Evolutionary conservation across 805 yeast species (phyloP), one percentile per base, ranked within the genome.

Genomic region (Dipodascopsis uninucleata): DNA sequence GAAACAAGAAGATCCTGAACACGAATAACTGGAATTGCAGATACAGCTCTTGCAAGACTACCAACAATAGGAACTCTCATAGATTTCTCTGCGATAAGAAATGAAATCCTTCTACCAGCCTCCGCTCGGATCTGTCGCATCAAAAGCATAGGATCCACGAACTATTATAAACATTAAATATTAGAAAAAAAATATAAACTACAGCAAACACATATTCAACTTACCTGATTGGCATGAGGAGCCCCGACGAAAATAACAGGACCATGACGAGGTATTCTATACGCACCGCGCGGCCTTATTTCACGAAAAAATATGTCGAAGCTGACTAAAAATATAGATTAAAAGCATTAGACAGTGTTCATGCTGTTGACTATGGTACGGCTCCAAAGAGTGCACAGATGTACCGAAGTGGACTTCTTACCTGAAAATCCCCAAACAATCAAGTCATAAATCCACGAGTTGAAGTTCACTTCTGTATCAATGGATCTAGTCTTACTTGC

Each of bases 241-340:
- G 96, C 98, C 8, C 93, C 94, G 28, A 93, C 97, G 52, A 93
- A 82, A 43, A 90, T 82, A 6, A 88, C 81, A 0, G 97, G 90
- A 0, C 96, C 97, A 7, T 74, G 64, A 24, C 74, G 71, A 10
- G 84, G 83, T 39, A 78, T 73, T 36, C 76, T 75, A 66, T 78
- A 86, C 1, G 95, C 87, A 1, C 97, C 96, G 48, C 97, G 74
- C 2, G 93, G 79, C 41, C 86, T 74, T 52, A 90, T 87, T 61
- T 89, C 96, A 47, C 97, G 69, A 67, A 90, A 90, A 69, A 90
- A 90, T 35, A 81, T 72, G 56, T 76, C 75, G 56, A 80, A 79
- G 7, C 77, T 71, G 25, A 67, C 59, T 17, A 60, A 59, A 28
- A 67, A 61, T 14, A n/a, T 14, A 14, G 29, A 28, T 17, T 7